Evolutionary conservation across 108 stramenopile genomes (phyloP).

Genomic region (Phaeodactylum tricornutum): DNA sequence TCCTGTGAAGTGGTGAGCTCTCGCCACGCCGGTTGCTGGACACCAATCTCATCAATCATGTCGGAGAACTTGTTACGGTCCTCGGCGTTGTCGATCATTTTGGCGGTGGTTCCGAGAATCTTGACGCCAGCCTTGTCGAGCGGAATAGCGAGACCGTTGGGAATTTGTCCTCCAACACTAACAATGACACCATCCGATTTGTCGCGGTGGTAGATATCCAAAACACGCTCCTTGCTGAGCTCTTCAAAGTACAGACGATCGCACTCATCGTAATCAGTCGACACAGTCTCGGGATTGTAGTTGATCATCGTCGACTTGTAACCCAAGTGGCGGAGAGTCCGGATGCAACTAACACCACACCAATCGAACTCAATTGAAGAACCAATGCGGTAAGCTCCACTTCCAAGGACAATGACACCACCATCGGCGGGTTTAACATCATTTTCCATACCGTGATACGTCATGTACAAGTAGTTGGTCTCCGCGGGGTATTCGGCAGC

Average conservation of each 20-base stretch:
- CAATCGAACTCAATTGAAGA: constrained; percentile 98
- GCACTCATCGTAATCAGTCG: constrained; percentile 98
- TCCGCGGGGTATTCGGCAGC: constrained; percentile 97
- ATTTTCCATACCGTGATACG: constrained; percentile 89
- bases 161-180: constrained; percentile 93
- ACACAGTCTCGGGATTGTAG: constrained; percentile 99
- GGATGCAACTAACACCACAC: constrained; percentile 96
- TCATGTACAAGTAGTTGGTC: constrained; percentile 98
- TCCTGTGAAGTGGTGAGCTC: constrained; percentile 80
- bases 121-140: constrained; percentile 86
- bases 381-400: constrained; percentile 96
- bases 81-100: constrained; percentile 96
- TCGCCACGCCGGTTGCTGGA: constrained; percentile 93
- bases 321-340: constrained; percentile 84
- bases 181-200: constrained; percentile 81
- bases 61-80: constrained; percentile 95
- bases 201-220: constrained; percentile 93
- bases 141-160: constrained; percentile 93
- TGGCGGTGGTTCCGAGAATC: constrained; percentile 88
- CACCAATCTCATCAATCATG: constrained; percentile 94
- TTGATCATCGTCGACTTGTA: constrained; percentile 90
- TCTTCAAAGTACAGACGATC: constrained; percentile 99
- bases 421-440: constrained; percentile 81
- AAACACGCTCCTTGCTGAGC: constrained; percentile 85
- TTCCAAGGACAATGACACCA: constrained; percentile 93